Evolutionary conservation across 1,139 yeast genomes (phyloP), one percentile per base, ranked within the genome.

Genomic region (Candida sanyaensis): DNA sequence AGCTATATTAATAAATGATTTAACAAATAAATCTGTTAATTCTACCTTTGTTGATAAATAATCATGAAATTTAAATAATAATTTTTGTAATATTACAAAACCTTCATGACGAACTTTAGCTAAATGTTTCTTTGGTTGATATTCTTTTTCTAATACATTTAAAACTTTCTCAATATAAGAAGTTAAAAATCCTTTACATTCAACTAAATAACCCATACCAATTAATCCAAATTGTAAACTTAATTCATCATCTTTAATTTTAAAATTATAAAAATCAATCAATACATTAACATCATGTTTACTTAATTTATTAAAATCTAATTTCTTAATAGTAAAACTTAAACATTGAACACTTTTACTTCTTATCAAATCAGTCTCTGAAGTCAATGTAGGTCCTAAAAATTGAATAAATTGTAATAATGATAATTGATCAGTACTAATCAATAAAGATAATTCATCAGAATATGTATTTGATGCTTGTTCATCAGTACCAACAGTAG

Each of bases 211-310:
- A n/a, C 62, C 61, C 9, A 92, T 58, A 0, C 91, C 91, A 13
- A 63, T 63, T 6, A 86, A 66, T 0, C 85, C 79, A 49, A 81
- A 79, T 36, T 68, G 69, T 30, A 83, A 62, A 42, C 87, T 75
- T 6, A 73, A 69, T 11, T 75, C 71, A 59, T 92, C 97, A 23
- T 83, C 86, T 23, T 24, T 23, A 36, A 89, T 63, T 54, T 92
- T 85, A 30, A 82, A 82, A 29, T 77, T 55, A 50, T 83, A 77
- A 61, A 92, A 92, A 8, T 80, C 82, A 24, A 81, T 63, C 46
- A 92, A 73, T 11, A 90, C 96, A 26, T 71, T 66, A 12, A 88
- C 71, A 57, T 90, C 97, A 53, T 84, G 86, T 39, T 77, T 74
- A 12, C 78, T 66, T 26, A 90, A 65, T 34, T 69, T 69, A 2